A percentile compares a stretch with the other conserved stretches of the same genome.
Conservation (phyloP, 2,329 filamentous ascomycete species). For the Leptographium lundbergii region DNA sequence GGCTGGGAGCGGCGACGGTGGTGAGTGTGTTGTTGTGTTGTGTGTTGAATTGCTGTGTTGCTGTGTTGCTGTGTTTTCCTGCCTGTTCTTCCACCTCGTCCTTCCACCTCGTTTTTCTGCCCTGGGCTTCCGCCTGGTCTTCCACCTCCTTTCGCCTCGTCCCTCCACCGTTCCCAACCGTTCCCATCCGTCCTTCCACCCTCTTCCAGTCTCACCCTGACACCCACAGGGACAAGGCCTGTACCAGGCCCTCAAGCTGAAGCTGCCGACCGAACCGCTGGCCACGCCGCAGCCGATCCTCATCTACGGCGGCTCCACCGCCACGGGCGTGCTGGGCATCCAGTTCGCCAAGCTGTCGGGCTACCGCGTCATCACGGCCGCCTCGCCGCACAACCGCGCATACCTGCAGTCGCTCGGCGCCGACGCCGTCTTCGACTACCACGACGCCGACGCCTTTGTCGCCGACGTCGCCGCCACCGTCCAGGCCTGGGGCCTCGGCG, state of each 20-base stretch:
- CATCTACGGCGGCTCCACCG: constrained; percentile 38
- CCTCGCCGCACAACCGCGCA: constrained; percentile 25
- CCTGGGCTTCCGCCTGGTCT: too few relatives aligned
- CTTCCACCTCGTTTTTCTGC: too few relatives aligned
- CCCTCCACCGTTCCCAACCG: too few relatives aligned
- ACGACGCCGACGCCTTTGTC: constrained; percentile 10
- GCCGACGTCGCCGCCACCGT: constrained; percentile 15
- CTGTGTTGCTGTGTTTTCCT: too few relatives aligned
- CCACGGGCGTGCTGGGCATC: constrained; percentile 39
- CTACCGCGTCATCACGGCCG: constrained; percentile 25
- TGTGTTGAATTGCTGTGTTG: too few relatives aligned
- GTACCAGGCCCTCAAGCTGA: constrained; percentile 31
- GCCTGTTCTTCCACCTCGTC: too few relatives aligned
- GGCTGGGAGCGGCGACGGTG: constrained; percentile 28
- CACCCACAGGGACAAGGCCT: constrained; percentile 29
- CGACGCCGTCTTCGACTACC: constrained; percentile 33
- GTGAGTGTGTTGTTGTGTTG: constrained; percentile 14
- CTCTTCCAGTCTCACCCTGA: background rate
- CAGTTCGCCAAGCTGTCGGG: constrained; percentile 30
- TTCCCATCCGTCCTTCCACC: too few relatives aligned
- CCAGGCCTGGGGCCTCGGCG: constrained; percentile 12
- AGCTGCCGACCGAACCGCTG: constrained; percentile 26
- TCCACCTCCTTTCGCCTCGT: too few relatives aligned
- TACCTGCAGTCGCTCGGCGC: constrained; percentile 31
- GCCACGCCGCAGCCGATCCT: constrained; percentile 22